Evolutionary conservation across 169 alveolate genomes (phyloP).

Genomic region (Plasmodium relictum): DNA sequence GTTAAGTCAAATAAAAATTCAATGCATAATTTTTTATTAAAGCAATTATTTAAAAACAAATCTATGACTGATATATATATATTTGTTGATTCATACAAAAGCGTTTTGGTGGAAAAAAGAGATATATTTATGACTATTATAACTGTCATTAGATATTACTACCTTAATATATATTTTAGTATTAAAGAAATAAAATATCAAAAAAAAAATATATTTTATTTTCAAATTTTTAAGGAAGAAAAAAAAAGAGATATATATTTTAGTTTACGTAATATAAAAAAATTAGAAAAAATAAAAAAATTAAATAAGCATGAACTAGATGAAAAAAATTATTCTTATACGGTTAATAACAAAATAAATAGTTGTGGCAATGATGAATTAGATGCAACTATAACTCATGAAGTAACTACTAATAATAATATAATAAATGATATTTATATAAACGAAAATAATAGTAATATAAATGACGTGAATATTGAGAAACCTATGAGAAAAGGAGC

Average conservation of each 20-base stretch:
- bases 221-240: slow-evolving; percentile 45
- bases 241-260: slow-evolving; percentile 6
- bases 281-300: slow-evolving; percentile 1
- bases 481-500: not conserved
- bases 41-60: slow-evolving; percentile 48
- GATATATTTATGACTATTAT: slow-evolving; percentile 73
- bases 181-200: slow-evolving; percentile 44
- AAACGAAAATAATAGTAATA: not conserved
- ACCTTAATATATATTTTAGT: slow-evolving; percentile 60
- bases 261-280: slow-evolving; percentile 1
- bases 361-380: not conserved
- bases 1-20: slow-evolving; percentile 30
- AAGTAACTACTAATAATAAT: not conserved
- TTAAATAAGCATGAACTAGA: not conserved
- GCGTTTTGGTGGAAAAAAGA: slow-evolving; percentile 56
- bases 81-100: slow-evolving; percentile 71
- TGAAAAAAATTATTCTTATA: not conserved
- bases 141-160: slow-evolving; percentile 55
- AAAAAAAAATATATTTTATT: slow-evolving; percentile 60
- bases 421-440: not conserved
- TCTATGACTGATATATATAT: slow-evolving; percentile 36
- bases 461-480: not conserved
- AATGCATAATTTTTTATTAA: slow-evolving; percentile 22
- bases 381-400: not conserved
- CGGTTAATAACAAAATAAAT: not conserved